These are phyloP conservation scores for Boletellus sp. DNA, from an alignment of 768 basidiomycete species.

Conservation along the genomic window DNA sequence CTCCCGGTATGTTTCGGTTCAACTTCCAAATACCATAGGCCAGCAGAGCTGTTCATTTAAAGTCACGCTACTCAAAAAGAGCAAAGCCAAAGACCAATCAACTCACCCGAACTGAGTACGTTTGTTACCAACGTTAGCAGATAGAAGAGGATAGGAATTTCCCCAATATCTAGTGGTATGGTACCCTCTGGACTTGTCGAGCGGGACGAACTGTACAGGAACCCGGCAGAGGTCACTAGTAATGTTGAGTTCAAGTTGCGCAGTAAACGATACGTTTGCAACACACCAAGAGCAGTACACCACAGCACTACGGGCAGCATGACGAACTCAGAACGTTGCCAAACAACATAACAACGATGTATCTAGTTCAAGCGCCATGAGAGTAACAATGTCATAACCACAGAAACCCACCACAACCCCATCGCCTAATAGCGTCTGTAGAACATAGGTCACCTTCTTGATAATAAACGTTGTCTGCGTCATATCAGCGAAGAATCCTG, in stretches of 20 bases:
- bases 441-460: slow-evolving; percentile 25
- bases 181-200: neutral
- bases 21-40: slow-evolving; percentile 17
- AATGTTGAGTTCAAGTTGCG: neutral
- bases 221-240: slow-evolving; percentile 9
- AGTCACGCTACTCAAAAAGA: neutral
- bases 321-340: slow-evolving; percentile 14
- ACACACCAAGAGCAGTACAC: slow-evolving; percentile 17
- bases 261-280: neutral
- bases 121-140: slow-evolving; percentile 21
- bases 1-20: slow-evolving; percentile 4
- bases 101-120: slow-evolving; percentile 18
- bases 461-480: slow-evolving; percentile 29
- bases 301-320: slow-evolving; percentile 14
- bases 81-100: neutral
- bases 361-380: slow-evolving; percentile 7
- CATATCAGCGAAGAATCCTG: slow-evolving; percentile 27
- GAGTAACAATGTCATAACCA: neutral
- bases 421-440: slow-evolving; percentile 25
- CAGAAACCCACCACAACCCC: slow-evolving; percentile 11
- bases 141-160: slow-evolving; percentile 18
- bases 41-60: slow-evolving; percentile 6
- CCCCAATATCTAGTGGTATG: neutral
- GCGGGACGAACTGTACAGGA: slow-evolving; percentile 3
- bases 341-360: slow-evolving; percentile 24